Conservation (phyloP, 768 basidiomycete species). For the Rhodosporidiobolus odoratus region DNA sequence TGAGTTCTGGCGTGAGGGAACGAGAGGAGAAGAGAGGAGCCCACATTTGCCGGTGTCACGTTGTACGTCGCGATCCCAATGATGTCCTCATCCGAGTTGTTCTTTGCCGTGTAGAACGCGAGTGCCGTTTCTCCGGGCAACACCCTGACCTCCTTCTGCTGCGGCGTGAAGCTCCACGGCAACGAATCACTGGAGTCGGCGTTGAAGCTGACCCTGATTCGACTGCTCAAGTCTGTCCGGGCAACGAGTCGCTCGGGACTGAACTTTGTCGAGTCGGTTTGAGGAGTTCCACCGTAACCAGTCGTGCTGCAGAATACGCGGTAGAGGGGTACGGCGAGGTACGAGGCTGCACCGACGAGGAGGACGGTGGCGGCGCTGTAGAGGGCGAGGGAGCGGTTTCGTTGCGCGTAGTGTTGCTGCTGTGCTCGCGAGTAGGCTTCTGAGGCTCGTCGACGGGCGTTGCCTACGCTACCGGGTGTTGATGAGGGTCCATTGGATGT, state of each 20-base stretch:
- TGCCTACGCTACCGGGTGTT: background rate
- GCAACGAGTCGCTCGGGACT: conserved; percentile 79
- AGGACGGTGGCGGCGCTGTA: conserved; percentile 78
- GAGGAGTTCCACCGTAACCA: conserved; percentile 91
- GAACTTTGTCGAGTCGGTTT: conserved; percentile 59
- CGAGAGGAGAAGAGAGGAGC: conserved; percentile 40
- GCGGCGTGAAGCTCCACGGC: conserved; percentile 88
- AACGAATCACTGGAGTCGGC: conserved; percentile 82
- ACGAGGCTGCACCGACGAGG: conserved; percentile 74
- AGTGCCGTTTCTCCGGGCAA: conserved; percentile 92
- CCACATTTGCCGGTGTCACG: conserved; percentile 91
- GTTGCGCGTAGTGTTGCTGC: conserved; percentile 16
- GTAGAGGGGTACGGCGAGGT: conserved; percentile 94
- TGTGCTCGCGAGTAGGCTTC: conserved; percentile 12
- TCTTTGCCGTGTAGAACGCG: conserved; percentile 92
- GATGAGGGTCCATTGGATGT: background rate
- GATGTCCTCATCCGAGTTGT: conserved; percentile 74
- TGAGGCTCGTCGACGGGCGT: background rate
- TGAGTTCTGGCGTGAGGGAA: background rate
- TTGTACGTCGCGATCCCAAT: conserved; percentile 99
- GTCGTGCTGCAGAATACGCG: conserved; percentile 97
- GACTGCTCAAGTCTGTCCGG: conserved; percentile 48
- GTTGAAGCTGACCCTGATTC: conserved; percentile 93
- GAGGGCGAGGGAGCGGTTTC: conserved; percentile 71
- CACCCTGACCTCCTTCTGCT: conserved; percentile 81